phyloP scores from a whole-genome alignment of 768 basidiomycete species.

The Austroboletus eburneus region DNA sequence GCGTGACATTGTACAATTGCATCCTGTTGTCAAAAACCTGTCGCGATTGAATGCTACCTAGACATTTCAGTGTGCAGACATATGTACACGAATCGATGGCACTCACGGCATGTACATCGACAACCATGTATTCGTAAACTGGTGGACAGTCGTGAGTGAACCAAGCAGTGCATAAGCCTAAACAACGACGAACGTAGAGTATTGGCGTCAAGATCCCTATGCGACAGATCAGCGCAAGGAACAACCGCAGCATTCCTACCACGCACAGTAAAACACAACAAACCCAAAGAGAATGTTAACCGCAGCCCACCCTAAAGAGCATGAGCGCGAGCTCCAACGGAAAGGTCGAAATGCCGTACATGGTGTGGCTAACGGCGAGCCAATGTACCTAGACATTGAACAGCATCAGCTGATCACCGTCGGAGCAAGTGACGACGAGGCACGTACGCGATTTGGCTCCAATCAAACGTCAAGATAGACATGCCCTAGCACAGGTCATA shows the following conservation, averaged over 20 bases:
- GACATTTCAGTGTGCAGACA: neutral
- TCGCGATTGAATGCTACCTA: slow-evolving; percentile 52
- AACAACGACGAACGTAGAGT: slow-evolving; percentile 47
- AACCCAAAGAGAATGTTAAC: slow-evolving; percentile 69
- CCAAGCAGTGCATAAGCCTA: too few relatives aligned
- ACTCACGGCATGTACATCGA: slow-evolving; percentile 55
- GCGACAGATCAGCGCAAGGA: neutral
- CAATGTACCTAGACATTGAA: slow-evolving; percentile 20
- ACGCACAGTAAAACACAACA: slow-evolving; percentile 63
- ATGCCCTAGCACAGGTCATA: slow-evolving; percentile 40
- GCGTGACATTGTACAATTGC: slow-evolving; percentile 51
- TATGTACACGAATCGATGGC: neutral
- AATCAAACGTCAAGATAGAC: slow-evolving; percentile 77
- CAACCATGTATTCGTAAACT: slow-evolving; percentile 63
- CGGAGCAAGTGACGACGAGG: neutral
- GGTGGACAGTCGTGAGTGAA: neutral
- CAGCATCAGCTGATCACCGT: neutral
- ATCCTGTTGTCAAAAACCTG: slow-evolving; percentile 60
- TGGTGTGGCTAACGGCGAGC: slow-evolving; percentile 64
- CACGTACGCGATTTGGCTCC: slow-evolving; percentile 57
- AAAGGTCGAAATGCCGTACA: slow-evolving; percentile 30
- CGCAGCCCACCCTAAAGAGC: slow-evolving; percentile 58
- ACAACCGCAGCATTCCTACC: neutral
- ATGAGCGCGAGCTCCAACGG: neutral
- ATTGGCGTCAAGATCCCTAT: slow-evolving; percentile 34